Evolutionary conservation across 345 rosid species (phyloP), one percentile per base, ranked within the genome.

Genomic region (Hevea brasiliensis): DNA sequence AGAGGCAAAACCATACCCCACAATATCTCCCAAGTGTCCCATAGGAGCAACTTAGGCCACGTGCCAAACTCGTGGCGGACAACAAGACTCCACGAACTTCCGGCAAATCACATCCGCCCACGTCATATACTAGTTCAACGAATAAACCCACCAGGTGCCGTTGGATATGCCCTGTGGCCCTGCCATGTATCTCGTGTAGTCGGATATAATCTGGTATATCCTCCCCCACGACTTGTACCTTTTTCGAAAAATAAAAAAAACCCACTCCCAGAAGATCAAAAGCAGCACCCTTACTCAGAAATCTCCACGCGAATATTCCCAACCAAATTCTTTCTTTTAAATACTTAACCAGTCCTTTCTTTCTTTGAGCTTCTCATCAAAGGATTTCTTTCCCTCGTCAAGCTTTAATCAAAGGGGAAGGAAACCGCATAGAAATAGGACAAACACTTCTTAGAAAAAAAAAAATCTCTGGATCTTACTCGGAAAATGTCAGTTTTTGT

Each of bases 111-210:
- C 11, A 26, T 45, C 72, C 57, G 37, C 64, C 73, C 80, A 77
- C 76, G 67, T 76, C 23, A 67, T 51, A 26, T 12, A 8, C 14
- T 9, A 1, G 32, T 56, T 8, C 10, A 2, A 21, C 21, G 84
- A 74, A 86, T 84, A 72, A 79, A 74, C 68, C 61, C 48, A 8
- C 72, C 68, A 9, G 75, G 79, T 73, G 74, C 82, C 79, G 63
- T 64, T n/a, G 87, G 86, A 86, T 82, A 84, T 86, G 82, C 87
- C 23, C 17, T 72, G 61, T 68, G 84, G 82, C 87, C 23, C 17
- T 72, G 61, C 71, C 66, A 32, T n/a, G 20, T 11, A 10, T 58
- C 8, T 7, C 40, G 40, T 32, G n/a, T 23, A 40, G 1, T 32
- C 71, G 77, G 75, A 58, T 67, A 67, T 51, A 15, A 64, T 65